Conservation (phyloP, 257 asterid species). For the Vinca minor region DNA sequence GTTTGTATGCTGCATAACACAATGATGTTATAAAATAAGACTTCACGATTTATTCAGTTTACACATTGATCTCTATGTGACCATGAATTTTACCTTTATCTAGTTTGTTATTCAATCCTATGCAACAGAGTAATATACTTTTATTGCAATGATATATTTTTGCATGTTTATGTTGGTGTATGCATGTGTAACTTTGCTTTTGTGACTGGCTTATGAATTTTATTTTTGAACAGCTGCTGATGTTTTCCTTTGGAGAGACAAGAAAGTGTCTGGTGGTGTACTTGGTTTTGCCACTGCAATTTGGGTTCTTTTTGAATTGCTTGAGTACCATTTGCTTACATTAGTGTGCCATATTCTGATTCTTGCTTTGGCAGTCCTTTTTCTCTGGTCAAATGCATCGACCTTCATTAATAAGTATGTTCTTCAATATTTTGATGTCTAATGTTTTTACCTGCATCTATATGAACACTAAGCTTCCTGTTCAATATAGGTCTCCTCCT, state of each 20-base stretch:
- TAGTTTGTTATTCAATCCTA: too few species aligned
- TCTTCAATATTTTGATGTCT: neutral
- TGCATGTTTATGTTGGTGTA: neutral
- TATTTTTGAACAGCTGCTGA: slow-evolving; percentile 65
- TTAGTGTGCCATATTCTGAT: slow-evolving; percentile 78
- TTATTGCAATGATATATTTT: neutral
- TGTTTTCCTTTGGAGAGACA: slow-evolving; percentile 83
- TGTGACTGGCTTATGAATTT: too few species aligned
- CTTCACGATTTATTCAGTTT: neutral
- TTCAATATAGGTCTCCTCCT: slow-evolving; percentile 61
- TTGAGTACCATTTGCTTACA: slow-evolving; percentile 75
- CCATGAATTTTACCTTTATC: neutral
- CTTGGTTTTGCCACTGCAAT: slow-evolving; percentile 72
- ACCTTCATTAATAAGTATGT: slow-evolving; percentile 68
- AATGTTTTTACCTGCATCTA: neutral
- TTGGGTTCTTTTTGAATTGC: slow-evolving; percentile 89
- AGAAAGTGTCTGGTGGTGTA: slow-evolving; percentile 66
- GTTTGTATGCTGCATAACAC: too few species aligned
- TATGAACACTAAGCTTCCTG: slow-evolving; percentile 6
- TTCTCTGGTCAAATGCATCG: slow-evolving; percentile 84
- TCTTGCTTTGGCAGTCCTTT: slow-evolving; percentile 54
- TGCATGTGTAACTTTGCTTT: too few species aligned
- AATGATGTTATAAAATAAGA: neutral
- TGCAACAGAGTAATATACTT: neutral
- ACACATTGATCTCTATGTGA: neutral